Evolutionary conservation across 2,329 filamentous ascomycete genomes (phyloP).

Genomic region (Pseudocercospora crystallina): DNA sequence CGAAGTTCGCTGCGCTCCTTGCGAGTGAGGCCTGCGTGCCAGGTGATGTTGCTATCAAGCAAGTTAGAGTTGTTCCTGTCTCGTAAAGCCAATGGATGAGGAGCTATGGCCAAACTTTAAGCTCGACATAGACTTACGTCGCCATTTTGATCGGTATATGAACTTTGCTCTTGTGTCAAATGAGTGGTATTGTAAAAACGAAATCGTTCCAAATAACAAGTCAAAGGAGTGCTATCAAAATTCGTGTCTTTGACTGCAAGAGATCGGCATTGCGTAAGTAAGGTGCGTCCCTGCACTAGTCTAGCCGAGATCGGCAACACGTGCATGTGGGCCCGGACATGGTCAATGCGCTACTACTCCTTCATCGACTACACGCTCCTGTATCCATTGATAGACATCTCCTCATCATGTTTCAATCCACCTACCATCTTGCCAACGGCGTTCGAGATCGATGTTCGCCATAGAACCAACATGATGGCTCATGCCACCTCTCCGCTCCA

Average conservation of each 20-base stretch:
- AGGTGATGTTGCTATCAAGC: slow-evolving; percentile 76
- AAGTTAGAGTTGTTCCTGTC: slow-evolving; percentile 9
- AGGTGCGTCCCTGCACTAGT: background rate
- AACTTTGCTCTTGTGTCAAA: background rate
- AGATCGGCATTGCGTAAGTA: no score
- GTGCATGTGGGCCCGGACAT: background rate
- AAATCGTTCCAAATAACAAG: no score
- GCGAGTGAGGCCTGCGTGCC: slow-evolving; percentile 80
- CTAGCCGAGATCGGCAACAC: background rate
- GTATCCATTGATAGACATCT: background rate
- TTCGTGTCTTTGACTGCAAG: no score
- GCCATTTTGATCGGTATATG: slow-evolving; percentile 16
- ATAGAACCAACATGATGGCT: no score
- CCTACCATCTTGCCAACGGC: background rate
- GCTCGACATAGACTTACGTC: slow-evolving; percentile 20
- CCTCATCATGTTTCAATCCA: background rate
- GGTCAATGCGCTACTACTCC: background rate
- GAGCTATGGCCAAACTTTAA: background rate
- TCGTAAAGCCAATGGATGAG: background rate
- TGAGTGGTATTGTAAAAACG: background rate
- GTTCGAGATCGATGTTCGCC: no score
- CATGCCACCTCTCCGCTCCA: no score
- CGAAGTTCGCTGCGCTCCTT: slow-evolving; percentile 71
- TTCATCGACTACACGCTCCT: background rate
- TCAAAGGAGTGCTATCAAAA: no score